Base-by-base conservation (phyloP, 495 filamentous ascomycete genomes). In the Massariosphaeria phaeospora region DNA sequence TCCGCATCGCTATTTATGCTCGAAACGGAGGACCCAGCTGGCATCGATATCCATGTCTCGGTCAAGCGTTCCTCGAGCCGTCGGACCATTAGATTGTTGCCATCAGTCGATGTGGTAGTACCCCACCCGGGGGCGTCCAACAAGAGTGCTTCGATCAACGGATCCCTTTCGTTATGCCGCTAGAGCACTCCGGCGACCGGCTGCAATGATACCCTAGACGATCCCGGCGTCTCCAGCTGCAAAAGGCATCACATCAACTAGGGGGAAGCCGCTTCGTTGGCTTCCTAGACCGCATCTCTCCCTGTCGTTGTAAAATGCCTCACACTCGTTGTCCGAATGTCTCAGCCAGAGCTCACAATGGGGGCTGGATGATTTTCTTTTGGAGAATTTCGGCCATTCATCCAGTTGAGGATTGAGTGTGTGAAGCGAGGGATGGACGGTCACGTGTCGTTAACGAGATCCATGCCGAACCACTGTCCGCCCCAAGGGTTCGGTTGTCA, bases 171-270 rank as follows among this genome's bases (percentile, higher is more conserved):
- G 25, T 57, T 57, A 49, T 63, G 59, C 47, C 60, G 59, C 59
- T 62, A 62, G 41, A 60, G 50, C 30, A 57, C 38, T 40, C 43
- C 44, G 51, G 35, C 54, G 49, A 42, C 63, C 51, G 47, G 60
- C 52, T 63, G 61, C 60, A 49, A 66, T 63, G 57, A 56, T 57
- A 66, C 63, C 63, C 59, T 66, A 66, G 52, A 49, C 61, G 55
- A 49, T 60, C 38, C 59, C 46, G 55, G 51, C 45, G 60, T 55
- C 50, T 47, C 51, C 54, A 48, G 47, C 61, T 60, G 60, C 61
- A 52, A 51, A 33, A 55, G 45, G 57, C 58, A 57, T 63, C 63
- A 66, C 63, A 66, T 57, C 21, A 44, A 52, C 63, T 63, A 57
- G 53, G 50, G 59, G 52, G 57, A 59, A 57, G 50, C 56, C 56